These are phyloP conservation scores for Russula ochroleuca DNA, from an alignment of 768 basidiomycete genomes.

Conservation along the genomic window DNA sequence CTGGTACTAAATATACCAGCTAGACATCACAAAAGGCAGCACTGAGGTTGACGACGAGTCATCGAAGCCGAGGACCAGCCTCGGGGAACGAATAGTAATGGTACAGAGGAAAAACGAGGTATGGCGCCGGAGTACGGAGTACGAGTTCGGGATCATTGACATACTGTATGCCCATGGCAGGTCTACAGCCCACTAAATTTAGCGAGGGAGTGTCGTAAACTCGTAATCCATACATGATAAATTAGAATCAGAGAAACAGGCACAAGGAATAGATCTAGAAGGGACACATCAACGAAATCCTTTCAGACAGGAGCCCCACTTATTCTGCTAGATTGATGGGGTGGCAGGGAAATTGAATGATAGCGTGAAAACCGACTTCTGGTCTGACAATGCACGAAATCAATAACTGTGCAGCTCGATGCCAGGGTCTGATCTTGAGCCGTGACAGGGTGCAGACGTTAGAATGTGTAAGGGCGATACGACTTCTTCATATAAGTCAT, in stretches of 20 bases:
- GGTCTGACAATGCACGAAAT: neutral
- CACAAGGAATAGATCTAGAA: neutral
- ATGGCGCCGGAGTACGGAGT: neutral
- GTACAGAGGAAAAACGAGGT: conserved; percentile 5
- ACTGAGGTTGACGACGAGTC: neutral
- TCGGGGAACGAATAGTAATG: conserved; percentile 8
- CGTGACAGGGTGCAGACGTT: too few relatives aligned
- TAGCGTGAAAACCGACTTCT: neutral
- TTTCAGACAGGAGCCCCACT: neutral
- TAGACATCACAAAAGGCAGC: neutral
- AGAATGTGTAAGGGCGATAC: too few relatives aligned
- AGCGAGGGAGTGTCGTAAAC: neutral
- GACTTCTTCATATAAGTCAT: neutral
- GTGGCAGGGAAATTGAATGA: neutral
- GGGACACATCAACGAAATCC: neutral
- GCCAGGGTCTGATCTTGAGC: too few relatives aligned
- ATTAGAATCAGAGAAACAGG: too few relatives aligned
- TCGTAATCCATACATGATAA: neutral
- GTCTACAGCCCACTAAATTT: too few relatives aligned
- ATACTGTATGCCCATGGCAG: neutral
- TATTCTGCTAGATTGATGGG: neutral
- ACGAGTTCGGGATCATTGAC: neutral
- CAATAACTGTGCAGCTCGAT: conserved; percentile 1
- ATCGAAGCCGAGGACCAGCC: conserved; percentile 22
- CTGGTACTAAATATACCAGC: neutral